Evolutionary conservation across 2,329 filamentous ascomycete species (phyloP).

Genomic region (Cladorrhinum sp.): DNA sequence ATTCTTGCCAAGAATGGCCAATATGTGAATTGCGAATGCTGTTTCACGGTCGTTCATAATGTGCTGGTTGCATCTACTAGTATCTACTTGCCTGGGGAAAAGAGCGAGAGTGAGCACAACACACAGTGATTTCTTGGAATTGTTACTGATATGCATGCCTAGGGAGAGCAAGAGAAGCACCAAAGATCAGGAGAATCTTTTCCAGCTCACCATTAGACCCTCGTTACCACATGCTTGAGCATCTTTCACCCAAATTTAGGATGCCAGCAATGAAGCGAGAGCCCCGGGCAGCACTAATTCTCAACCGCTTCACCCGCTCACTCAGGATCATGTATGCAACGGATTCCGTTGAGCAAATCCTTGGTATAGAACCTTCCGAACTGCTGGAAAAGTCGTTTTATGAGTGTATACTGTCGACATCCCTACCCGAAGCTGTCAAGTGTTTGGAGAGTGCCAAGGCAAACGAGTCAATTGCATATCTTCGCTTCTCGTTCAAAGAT

Average conservation of each 20-base stretch:
- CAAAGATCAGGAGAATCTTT: constrained; percentile 74
- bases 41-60: constrained; percentile 85
- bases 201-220: constrained; percentile 78
- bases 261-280: constrained; percentile 65
- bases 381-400: constrained; percentile 80
- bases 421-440: constrained; percentile 70
- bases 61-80: constrained; percentile 82
- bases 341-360: constrained; percentile 68
- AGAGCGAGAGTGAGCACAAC: constrained; percentile 66
- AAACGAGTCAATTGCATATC: constrained; percentile 86
- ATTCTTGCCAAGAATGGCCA: constrained; percentile 65
- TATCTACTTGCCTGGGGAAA: constrained; percentile 66
- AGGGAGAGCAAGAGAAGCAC: constrained; percentile 76
- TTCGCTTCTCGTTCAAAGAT: constrained; percentile 81
- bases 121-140: neutral
- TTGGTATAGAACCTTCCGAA: constrained; percentile 67
- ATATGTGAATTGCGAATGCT: constrained; percentile 81
- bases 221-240: constrained; percentile 85
- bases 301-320: constrained; percentile 82
- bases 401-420: constrained; percentile 77
- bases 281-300: constrained; percentile 76
- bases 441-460: constrained; percentile 83
- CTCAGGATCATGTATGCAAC: constrained; percentile 86
- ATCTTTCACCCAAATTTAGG: constrained; percentile 77
- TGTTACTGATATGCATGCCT: constrained; percentile 22